phyloP scores from a whole-genome alignment of 1,284 basidiomycete genomes.

The Austroboletus novae-zelandiae region DNA sequence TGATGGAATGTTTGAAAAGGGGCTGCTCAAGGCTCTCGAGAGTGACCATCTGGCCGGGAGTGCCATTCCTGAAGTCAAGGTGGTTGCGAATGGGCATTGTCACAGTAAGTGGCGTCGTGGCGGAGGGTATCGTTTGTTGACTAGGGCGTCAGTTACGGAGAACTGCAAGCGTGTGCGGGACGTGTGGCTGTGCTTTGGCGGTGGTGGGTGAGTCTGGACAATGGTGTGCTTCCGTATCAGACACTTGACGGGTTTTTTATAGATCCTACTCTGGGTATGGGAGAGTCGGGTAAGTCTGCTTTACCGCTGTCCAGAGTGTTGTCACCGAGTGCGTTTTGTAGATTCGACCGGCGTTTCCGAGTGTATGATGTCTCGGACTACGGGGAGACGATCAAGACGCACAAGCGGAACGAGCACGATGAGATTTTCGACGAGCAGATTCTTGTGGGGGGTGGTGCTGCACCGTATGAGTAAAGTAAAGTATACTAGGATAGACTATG shows the following conservation, averaged over 20 bases:
- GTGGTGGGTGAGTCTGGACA: conserved; percentile 63
- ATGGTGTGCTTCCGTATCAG: not conserved
- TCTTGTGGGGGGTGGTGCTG: conserved; percentile 52
- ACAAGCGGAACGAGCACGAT: conserved; percentile 81
- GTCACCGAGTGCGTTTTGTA: conserved; percentile 25
- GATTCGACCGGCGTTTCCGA: conserved; percentile 87
- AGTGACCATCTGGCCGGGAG: conserved; percentile 54
- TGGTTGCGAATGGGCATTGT: conserved; percentile 84
- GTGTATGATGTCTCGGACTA: conserved; percentile 83
- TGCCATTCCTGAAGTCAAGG: conserved; percentile 69
- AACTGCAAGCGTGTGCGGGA: conserved; percentile 83
- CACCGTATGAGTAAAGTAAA: conserved; percentile 25
- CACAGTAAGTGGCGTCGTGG: conserved; percentile 53
- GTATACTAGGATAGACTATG: too few relatives aligned
- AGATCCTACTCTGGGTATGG: conserved; percentile 87
- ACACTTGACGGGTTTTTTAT: conserved; percentile 4
- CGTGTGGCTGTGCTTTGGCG: conserved; percentile 94
- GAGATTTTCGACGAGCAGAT: conserved; percentile 66
- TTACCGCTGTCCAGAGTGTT: not conserved
- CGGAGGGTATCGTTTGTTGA: conserved; percentile 9
- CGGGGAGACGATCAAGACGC: conserved; percentile 87
- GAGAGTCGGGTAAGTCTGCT: conserved; percentile 55
- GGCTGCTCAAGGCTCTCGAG: conserved; percentile 64
- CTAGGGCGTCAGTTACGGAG: conserved; percentile 64
- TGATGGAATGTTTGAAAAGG: conserved; percentile 81